Base-by-base conservation (phyloP, 2,329 filamentous ascomycete species). In the Venturia nashicola region DNA sequence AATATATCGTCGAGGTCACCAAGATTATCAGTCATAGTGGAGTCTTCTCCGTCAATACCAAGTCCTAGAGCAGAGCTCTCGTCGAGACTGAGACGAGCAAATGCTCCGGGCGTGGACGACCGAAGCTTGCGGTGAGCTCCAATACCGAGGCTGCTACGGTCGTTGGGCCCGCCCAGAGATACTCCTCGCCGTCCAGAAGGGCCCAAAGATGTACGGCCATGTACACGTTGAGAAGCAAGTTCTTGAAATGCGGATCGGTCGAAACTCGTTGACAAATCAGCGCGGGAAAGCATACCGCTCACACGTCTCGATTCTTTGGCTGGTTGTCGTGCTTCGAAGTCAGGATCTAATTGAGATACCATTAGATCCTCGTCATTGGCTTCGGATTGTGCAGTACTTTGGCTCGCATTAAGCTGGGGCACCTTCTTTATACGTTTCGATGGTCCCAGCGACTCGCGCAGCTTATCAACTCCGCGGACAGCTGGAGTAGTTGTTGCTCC, bases 221-320 rank as follows among this genome's bases (percentile, higher is more conserved):
- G 16, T 32, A 18, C 34, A 62, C 72, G 74, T 61, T 72, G 74
- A 75, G 78, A 68, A 76, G 83, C 81, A 65, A 86, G 83, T 60
- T 96, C 91, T 36, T 86, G 83, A 71, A 96, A 95, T n/a, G 86
- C 83, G 0, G 86, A 82, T 69, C 89, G 83, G 68, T 96, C 91
- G 68, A 93, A 89, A 18, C 88, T 94, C 11, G 90, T 87, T 0
- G 90, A 93, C 23, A 97, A 78, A 72, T 97, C 93, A 40, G 90
- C 89, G 70, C 93, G 83, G 18, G 92, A 92, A 62, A 97, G 80
- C 76, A 96, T 83, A 18, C 93, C 97, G 77, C 94, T 99, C 34
- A 97, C 88, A 61, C 94, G 85, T 54, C 94, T 85, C n/a, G 83
- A 85, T 54, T 84, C 81, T 67, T 82, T 82, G n/a, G 75, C 75